Evolutionary conservation across 768 basidiomycete species (phyloP).

Genomic region (Suillus ampliporus): DNA sequence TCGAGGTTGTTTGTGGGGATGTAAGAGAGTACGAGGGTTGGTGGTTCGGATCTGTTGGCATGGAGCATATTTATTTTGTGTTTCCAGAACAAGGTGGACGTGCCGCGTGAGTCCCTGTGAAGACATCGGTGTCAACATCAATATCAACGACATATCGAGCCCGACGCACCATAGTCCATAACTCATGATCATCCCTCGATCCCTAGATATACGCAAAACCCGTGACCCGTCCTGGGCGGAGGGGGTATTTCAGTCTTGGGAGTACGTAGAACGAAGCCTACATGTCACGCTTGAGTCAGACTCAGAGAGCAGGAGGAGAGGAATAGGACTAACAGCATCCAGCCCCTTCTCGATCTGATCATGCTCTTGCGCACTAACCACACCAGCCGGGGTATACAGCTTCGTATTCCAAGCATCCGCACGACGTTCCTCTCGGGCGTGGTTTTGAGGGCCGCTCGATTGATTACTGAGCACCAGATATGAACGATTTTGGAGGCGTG

Average conservation of each 20-base stretch:
- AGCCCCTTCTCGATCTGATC: conserved; percentile 72
- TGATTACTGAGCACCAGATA: conserved; percentile 93
- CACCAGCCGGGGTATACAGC: conserved; percentile 73
- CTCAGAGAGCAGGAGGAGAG: not conserved
- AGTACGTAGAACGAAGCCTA: conserved; percentile 78
- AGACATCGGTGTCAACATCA: not conserved
- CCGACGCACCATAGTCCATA: no score
- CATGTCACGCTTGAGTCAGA: not conserved
- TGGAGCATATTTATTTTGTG: conserved; percentile 55
- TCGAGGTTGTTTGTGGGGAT: conserved; percentile 3
- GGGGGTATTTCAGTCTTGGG: conserved; percentile 62
- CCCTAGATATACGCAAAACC: no score
- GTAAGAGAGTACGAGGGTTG: conserved; percentile 34
- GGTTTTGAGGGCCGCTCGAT: conserved; percentile 54
- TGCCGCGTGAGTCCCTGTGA: conserved; percentile 80
- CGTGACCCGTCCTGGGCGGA: conserved; percentile 57
- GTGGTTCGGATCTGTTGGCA: conserved; percentile 54
- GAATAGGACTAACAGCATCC: conserved; percentile 57
- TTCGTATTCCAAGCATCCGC: conserved; percentile 54
- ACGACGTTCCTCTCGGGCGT: not conserved
- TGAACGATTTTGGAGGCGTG: conserved; percentile 90
- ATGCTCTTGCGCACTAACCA: conserved; percentile 79
- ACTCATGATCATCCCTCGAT: no score
- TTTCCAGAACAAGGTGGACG: conserved; percentile 73
- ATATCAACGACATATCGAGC: no score